A percentile compares a stretch with the other conserved stretches of the same genome.
Conservation (phyloP, 176 grass and related monocot genomes). For the Alloteropsis semialata region DNA sequence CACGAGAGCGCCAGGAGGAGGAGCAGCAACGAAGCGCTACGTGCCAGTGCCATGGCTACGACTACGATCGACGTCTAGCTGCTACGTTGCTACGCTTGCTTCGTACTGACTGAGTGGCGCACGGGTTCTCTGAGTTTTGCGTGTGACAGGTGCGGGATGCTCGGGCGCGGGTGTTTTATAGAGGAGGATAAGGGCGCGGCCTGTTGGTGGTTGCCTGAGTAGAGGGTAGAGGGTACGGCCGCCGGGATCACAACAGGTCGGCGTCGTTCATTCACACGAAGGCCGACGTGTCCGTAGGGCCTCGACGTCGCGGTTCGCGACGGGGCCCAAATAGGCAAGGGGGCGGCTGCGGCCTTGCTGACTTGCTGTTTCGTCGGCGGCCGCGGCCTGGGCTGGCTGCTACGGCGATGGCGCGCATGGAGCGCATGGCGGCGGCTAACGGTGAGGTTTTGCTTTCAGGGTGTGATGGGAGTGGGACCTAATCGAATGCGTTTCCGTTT, state of each 20-base stretch:
- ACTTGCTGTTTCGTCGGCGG: too few species aligned
- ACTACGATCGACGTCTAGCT: neutral
- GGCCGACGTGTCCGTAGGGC: too few species aligned
- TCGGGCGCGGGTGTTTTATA: neutral
- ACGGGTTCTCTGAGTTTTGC: too few species aligned
- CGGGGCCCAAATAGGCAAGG: too few species aligned
- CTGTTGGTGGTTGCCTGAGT: too few species aligned
- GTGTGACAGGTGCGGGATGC: neutral
- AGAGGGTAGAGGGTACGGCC: too few species aligned
- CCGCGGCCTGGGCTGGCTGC: neutral
- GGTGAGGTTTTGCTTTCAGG: too few species aligned
- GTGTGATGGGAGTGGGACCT: neutral
- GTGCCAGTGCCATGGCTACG: neutral
- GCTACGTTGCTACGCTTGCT: neutral
- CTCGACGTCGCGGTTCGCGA: too few species aligned
- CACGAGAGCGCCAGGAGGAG: neutral
- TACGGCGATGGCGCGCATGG: neutral
- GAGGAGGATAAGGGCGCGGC: neutral
- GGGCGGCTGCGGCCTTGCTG: too few species aligned
- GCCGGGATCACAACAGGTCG: too few species aligned
- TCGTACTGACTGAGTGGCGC: neutral
- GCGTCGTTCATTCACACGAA: too few species aligned
- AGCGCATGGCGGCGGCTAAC: neutral
- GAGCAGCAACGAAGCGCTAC: neutral
- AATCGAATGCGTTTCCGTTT: neutral